Evolutionary conservation across 495 filamentous ascomycete genomes (phyloP).

Genomic region (Glonium stellatum): DNA sequence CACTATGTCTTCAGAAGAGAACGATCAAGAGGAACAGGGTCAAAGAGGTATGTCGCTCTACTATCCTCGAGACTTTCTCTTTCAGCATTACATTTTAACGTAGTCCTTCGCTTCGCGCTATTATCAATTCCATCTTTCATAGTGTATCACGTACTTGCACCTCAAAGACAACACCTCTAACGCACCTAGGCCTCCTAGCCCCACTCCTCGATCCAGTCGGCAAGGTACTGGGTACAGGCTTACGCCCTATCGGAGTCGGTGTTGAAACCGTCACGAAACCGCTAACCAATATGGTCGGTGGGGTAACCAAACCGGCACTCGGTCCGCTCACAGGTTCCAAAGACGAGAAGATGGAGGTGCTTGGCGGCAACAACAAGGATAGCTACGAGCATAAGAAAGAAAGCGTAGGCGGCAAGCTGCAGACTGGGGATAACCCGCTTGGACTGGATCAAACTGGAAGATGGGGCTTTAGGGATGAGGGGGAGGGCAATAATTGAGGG

Average conservation of each 20-base stretch:
- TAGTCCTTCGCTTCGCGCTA: too few species aligned
- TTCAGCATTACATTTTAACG: too few species aligned
- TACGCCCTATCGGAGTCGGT: slow-evolving; percentile 25
- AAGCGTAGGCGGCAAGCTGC: slow-evolving; percentile 29
- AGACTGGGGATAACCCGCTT: slow-evolving; percentile 32
- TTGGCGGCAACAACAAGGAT: slow-evolving; percentile 33
- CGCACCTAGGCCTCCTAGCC: background rate
- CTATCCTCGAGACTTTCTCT: too few species aligned
- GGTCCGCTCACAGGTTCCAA: slow-evolving; percentile 24
- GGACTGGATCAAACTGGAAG: slow-evolving; percentile 30
- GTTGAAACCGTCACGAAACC: slow-evolving; percentile 23
- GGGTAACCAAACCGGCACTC: slow-evolving; percentile 25
- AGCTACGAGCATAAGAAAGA: slow-evolving; percentile 28
- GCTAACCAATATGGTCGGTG: slow-evolving; percentile 23
- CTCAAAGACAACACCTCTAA: background rate
- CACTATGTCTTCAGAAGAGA: too few species aligned
- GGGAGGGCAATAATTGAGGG: background rate
- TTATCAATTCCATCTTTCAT: too few species aligned
- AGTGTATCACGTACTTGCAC: too few species aligned
- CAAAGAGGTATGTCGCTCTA: too few species aligned
- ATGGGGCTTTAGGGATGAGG: slow-evolving; percentile 32
- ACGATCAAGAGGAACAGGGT: too few species aligned
- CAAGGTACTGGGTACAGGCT: slow-evolving; percentile 21
- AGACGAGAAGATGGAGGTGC: slow-evolving; percentile 23
- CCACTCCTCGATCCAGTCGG: slow-evolving; percentile 23